phyloP scores from a whole-genome alignment of 2,329 filamentous ascomycete genomes.

The Conoideocrella luteorostrata region DNA sequence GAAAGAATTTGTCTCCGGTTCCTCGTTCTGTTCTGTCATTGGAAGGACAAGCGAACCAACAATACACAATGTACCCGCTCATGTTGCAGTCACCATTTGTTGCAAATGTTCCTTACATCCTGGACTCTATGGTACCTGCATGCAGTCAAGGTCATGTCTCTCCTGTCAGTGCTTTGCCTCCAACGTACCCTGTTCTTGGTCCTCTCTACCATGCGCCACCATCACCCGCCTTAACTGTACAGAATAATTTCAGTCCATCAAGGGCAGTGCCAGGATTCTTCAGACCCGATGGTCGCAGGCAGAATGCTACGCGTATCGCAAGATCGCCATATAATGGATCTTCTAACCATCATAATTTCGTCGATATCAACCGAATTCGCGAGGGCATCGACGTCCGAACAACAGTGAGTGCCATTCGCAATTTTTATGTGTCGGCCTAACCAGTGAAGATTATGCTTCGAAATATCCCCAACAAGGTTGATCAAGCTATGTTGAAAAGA shows the following conservation, averaged over 20 bases:
- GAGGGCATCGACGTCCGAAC: slow-evolving; percentile 68
- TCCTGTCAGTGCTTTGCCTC: slow-evolving; percentile 23
- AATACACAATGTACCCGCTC: slow-evolving; percentile 26
- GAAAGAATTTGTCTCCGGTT: slow-evolving; percentile 4
- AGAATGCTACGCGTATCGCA: slow-evolving; percentile 41
- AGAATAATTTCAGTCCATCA: slow-evolving; percentile 34
- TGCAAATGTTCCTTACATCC: slow-evolving; percentile 20
- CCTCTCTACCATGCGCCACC: slow-evolving; percentile 25
- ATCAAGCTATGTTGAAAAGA: slow-evolving; percentile 68
- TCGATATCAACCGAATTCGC: slow-evolving; percentile 54
- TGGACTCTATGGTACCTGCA: slow-evolving; percentile 19
- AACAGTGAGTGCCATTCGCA: slow-evolving; percentile 49
- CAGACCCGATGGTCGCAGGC: slow-evolving; percentile 37
- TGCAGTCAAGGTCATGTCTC: slow-evolving; percentile 12
- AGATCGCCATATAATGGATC: slow-evolving; percentile 41
- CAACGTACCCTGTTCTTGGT: slow-evolving; percentile 24
- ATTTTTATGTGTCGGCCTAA: slow-evolving; percentile 8
- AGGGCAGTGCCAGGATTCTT: slow-evolving; percentile 27
- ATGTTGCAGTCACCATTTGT: slow-evolving; percentile 25
- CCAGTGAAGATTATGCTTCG: slow-evolving; percentile 73
- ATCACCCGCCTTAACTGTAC: slow-evolving; percentile 27
- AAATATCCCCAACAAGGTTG: slow-evolving; percentile 89
- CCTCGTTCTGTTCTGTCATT: slow-evolving; percentile 7
- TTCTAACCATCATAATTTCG: slow-evolving; percentile 52
- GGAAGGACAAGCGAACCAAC: slow-evolving; percentile 16